These are phyloP conservation scores for Przewalskia tangutica DNA, from an alignment of 257 asterid species.

Conservation along the genomic window DNA sequence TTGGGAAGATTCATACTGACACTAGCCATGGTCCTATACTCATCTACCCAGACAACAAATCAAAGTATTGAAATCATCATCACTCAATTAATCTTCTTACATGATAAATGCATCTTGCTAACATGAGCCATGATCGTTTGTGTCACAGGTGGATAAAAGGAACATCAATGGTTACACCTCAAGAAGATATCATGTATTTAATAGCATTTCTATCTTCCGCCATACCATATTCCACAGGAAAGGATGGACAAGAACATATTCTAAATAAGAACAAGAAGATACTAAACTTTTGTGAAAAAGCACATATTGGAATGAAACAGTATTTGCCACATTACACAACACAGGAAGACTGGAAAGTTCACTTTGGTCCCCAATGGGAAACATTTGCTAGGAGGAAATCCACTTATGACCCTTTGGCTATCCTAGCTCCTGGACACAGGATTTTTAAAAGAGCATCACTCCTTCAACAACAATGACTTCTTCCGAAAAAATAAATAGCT, in stretches of 20 bases:
- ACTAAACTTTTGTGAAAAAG: slow-evolving; percentile 32
- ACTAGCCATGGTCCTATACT: slow-evolving; percentile 85
- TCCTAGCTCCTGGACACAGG: slow-evolving; percentile 88
- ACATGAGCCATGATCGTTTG: neutral
- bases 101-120: neutral
- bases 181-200: slow-evolving; percentile 67
- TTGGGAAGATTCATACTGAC: slow-evolving; percentile 58
- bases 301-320: slow-evolving; percentile 61
- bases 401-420: slow-evolving; percentile 72
- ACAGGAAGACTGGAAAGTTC: slow-evolving; percentile 76
- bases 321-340: slow-evolving; percentile 71
- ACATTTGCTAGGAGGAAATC: slow-evolving; percentile 51
- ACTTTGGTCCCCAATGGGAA: slow-evolving; percentile 76
- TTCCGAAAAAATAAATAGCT: neutral
- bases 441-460: slow-evolving; percentile 49
- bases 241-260: slow-evolving; percentile 50
- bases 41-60: slow-evolving; percentile 76
- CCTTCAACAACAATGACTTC: slow-evolving; percentile 20
- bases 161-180: slow-evolving; percentile 73
- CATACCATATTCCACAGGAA: slow-evolving; percentile 56
- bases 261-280: slow-evolving; percentile 50
- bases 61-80: slow-evolving; percentile 38
- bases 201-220: slow-evolving; percentile 75
- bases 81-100: neutral
- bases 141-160: slow-evolving; percentile 61